Evolutionary conservation across 1,284 basidiomycete genomes (phyloP).

Genomic region (Golubevia sp.): DNA sequence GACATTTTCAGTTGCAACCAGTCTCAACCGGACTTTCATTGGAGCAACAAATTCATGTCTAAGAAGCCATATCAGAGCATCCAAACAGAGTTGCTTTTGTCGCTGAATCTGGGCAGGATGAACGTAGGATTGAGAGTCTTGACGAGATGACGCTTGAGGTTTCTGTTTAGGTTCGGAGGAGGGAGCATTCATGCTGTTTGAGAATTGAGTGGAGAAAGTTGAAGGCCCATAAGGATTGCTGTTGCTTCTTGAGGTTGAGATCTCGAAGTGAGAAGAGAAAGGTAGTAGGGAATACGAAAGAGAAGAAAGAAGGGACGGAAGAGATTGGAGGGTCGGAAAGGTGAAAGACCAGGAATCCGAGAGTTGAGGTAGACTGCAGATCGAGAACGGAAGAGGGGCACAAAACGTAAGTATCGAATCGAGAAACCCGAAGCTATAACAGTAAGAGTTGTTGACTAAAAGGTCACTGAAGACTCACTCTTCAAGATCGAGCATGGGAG

Average conservation of each 20-base stretch:
- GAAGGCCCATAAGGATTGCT: not conserved
- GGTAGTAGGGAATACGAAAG: not conserved
- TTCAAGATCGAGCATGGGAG: slow-evolving; percentile 43
- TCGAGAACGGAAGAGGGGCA: not conserved
- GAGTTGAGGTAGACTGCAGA: slow-evolving; percentile 18
- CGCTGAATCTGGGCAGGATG: too few species aligned
- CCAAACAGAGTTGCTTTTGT: slow-evolving; percentile 21
- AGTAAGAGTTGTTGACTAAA: too few species aligned
- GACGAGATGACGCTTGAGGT: too few species aligned
- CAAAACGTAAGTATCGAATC: too few species aligned
- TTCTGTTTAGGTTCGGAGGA: too few species aligned
- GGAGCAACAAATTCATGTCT: slow-evolving; percentile 46
- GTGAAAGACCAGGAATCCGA: slow-evolving; percentile 18
- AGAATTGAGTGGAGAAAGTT: not conserved
- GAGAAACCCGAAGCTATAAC: not conserved
- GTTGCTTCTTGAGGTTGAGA: not conserved
- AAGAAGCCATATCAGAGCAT: slow-evolving; percentile 54
- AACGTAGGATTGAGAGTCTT: too few species aligned
- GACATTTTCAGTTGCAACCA: slow-evolving; percentile 39
- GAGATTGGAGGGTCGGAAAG: slow-evolving; percentile 29
- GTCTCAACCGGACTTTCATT: slow-evolving; percentile 42
- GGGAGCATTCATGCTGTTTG: not conserved
- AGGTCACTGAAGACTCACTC: slow-evolving; percentile 6
- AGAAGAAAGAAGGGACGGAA: slow-evolving; percentile 8
- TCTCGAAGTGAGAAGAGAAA: not conserved